Base-by-base conservation (phyloP, 192 early-diverging fungal species). In the Blastocladiella britannica region DNA sequence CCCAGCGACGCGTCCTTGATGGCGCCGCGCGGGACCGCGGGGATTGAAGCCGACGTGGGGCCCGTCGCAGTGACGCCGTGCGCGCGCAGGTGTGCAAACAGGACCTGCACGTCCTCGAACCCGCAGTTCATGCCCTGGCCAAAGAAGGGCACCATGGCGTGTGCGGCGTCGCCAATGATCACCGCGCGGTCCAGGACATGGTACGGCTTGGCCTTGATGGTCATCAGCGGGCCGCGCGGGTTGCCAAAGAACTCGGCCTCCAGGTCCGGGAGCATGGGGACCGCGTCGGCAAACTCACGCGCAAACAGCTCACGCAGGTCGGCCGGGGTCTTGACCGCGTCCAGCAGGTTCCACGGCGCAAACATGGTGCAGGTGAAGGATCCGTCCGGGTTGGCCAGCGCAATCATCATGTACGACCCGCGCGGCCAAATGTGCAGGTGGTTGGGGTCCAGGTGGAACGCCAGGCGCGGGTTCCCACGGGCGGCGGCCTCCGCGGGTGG, bases 81-180 rank as follows among this genome's bases (percentile, higher is more conserved):
- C 25, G 80, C 68, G 26, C 80, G 77, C 12, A 93, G 64, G 3
- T 80, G 65, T 4, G 56, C 26, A 51, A 80, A 59, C 52, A 88
- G 68, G 18, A 83, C 73, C 30, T 84, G 69, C 18, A 89, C 78
- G 62, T 97, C 93, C 62, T 97, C 86, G 55, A 97, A 93, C 4
- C 93, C 93, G 69, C 91, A 94, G 69, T 97, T 97, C 93, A 97
- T 94, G 8, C 93, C 93, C 62, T 88, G 86, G 20, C 93, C 93
- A 54, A 89, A 97, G 61, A 97, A 97, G 4, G 93, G 93, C 0
- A 97, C 93, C 93, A 97, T 97, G 51, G 87, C 83, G 60, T 97
- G 93, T 0, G 93, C 93, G 9, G 93, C 88, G 63, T 97, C 93
- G 37, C 93, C 93, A 52, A 97, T 66, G 51, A 93, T 85, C 9